These are phyloP conservation scores for Edaphochlamys debaryana DNA, from an alignment of 139 green algal species.

Conservation along the genomic window DNA sequence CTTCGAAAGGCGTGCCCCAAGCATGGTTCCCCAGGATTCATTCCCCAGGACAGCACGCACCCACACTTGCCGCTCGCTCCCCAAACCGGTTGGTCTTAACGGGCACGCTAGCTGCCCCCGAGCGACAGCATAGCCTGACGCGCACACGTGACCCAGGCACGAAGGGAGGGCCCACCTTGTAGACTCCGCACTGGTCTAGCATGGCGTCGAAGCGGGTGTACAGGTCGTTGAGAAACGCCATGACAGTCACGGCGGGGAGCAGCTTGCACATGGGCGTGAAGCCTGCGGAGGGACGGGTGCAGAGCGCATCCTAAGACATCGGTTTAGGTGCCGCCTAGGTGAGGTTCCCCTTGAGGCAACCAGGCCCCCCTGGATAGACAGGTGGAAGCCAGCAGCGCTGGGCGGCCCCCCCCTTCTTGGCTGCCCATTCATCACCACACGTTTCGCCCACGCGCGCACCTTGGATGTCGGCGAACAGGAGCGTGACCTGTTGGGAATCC, in stretches of 20 bases:
- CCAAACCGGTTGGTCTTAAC: too few relatives aligned
- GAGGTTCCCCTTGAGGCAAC: too few relatives aligned
- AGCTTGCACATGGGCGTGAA: constrained; percentile 29
- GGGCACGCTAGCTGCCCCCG: too few relatives aligned
- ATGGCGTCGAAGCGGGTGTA: constrained; percentile 23
- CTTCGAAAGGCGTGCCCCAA: background rate
- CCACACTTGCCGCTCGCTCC: background rate
- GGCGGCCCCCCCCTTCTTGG: too few relatives aligned
- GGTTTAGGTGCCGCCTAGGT: background rate
- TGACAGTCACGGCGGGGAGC: constrained; percentile 7
- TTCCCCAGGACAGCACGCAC: too few relatives aligned
- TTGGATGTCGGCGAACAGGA: constrained; percentile 21
- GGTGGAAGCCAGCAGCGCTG: too few relatives aligned
- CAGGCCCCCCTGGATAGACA: too few relatives aligned
- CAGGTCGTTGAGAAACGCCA: constrained; percentile 26
- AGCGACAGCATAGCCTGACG: too few relatives aligned
- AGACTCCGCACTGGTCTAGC: constrained; percentile 30
- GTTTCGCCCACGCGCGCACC: background rate
- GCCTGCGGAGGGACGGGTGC: background rate
- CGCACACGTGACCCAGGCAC: too few relatives aligned
- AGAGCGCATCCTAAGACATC: background rate
- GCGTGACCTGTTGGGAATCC: too few relatives aligned
- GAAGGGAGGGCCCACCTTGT: background rate
- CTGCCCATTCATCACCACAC: too few relatives aligned
- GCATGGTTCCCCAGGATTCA: background rate